These are phyloP conservation scores for Monoraphidium neglectum DNA, from an alignment of 139 green algal genomes.

Conservation along the genomic window DNA sequence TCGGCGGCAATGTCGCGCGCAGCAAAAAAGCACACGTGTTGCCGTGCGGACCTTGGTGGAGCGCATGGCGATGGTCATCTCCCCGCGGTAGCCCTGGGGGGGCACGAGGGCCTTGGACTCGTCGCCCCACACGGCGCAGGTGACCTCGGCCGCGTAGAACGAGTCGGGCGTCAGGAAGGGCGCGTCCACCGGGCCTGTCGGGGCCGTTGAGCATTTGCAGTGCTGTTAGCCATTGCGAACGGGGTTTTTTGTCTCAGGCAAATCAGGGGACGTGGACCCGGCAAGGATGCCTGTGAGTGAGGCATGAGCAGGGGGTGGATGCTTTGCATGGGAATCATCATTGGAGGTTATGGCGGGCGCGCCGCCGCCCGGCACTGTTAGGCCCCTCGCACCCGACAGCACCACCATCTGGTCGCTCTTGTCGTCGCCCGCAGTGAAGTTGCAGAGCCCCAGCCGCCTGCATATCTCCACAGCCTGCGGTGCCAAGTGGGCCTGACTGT, in stretches of 20 bases:
- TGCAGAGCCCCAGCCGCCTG: constrained; percentile 10
- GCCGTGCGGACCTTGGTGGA: constrained; percentile 36
- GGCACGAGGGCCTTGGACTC: constrained; percentile 10
- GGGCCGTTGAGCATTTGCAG: too few relatives aligned
- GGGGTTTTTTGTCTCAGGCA: too few relatives aligned
- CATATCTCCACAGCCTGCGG: constrained; percentile 20
- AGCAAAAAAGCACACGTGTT: not conserved
- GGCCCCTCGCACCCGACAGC: constrained; percentile 14
- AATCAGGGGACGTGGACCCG: too few relatives aligned
- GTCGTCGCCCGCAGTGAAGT: constrained; percentile 23
- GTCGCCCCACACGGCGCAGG: constrained; percentile 31
- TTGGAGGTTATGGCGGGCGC: too few relatives aligned
- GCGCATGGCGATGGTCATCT: constrained; percentile 28
- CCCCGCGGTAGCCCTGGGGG: constrained; percentile 28
- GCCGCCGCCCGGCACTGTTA: too few relatives aligned
- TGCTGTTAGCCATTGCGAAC: too few relatives aligned
- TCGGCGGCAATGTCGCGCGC: not conserved
- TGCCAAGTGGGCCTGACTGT: too few relatives aligned
- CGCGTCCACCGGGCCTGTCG: not conserved
- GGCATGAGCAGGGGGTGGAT: too few relatives aligned
- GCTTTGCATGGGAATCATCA: too few relatives aligned
- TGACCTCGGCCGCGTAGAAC: constrained; percentile 35
- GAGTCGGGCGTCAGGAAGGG: constrained; percentile 18
- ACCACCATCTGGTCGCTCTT: constrained; percentile 48
- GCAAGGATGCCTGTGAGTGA: too few relatives aligned